These are phyloP conservation scores for Discostella pseudostelligera DNA, from an alignment of 108 stramenopile genomes.

Conservation along the genomic window DNA sequence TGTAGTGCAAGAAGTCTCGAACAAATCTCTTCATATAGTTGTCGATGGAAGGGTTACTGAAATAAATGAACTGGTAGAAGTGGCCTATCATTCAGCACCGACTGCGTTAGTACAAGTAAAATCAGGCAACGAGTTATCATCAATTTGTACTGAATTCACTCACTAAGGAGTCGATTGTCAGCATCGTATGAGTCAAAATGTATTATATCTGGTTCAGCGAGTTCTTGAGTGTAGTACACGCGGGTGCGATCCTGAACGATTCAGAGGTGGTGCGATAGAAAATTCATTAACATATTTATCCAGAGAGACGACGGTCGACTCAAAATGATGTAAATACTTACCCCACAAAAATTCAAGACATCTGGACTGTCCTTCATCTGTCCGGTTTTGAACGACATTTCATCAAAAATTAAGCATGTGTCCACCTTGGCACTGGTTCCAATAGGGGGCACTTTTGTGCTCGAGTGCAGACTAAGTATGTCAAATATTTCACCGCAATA, in stretches of 20 bases:
- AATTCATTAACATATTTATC: background rate
- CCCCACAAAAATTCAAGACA: constrained; percentile 37
- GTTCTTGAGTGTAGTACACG: constrained; percentile 37
- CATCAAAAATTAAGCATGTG: constrained; percentile 73
- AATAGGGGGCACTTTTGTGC: constrained; percentile 26
- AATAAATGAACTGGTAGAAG: constrained; percentile 80
- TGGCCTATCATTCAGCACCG: constrained; percentile 39
- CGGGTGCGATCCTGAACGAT: constrained; percentile 20
- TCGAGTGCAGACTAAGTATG: constrained; percentile 4
- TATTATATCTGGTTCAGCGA: constrained; percentile 47
- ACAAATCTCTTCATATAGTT: constrained; percentile 77
- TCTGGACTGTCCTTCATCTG: constrained; percentile 3
- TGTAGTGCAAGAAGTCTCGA: constrained; percentile 84
- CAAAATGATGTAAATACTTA: constrained; percentile 19
- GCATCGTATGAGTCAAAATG: constrained; percentile 66
- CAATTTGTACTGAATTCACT: background rate
- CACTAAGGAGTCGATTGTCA: constrained; percentile 63
- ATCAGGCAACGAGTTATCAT: background rate
- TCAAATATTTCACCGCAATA: constrained; percentile 46
- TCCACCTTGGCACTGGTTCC: constrained; percentile 4
- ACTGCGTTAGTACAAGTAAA: background rate
- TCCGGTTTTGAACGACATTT: constrained; percentile 42
- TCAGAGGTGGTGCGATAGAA: background rate
- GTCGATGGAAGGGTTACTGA: constrained; percentile 71
- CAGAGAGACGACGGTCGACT: background rate